Evolutionary conservation across 345 rosid genomes (phyloP), one percentile per base, ranked within the genome.

Genomic region (Salix koriyanagi): DNA sequence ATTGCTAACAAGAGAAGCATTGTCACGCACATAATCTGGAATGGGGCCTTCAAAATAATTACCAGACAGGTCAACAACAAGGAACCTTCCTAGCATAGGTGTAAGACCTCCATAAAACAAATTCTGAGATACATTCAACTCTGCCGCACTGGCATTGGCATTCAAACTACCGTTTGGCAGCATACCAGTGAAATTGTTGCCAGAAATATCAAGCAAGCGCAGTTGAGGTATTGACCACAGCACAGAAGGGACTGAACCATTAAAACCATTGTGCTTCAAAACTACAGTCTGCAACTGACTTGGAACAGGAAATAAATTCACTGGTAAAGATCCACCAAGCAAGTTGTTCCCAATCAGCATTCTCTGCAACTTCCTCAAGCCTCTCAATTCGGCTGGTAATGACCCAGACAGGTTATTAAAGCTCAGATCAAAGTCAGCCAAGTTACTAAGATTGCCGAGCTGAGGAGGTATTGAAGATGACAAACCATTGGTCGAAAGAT

Each of bases 381-480:
- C 88, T 74, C 85, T 80, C 76, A 93, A 84, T 36, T 91, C 90
- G 3, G 71, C 78, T 14, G 99, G 91, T 73, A 90, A 79, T 8
- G 85, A 83, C 66, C 99, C 96, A 26, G 91, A 84, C 71, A 96
- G 76, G 26, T 68, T 72, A 84, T 93, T 96, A 78, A 82, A 83
- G 86, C 94, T 89, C 75, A 96, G 91, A 91, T 96, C 99, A 84
- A 94, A 90, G 79, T 86, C 88, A 74, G 88, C 86, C 76, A 96
- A 86, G 78, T 79, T 86, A 44, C 34, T 67, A 69, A 96, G 97
- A 80, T 84, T 81, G 9, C 97, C 96, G 5, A 96, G 88, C 84
- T 90, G 86, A 15, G 89, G 68, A 79, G 99, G 97, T 79, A 94
- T 81, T 6, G 89, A 54, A 81, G 94, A 88, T 0, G 92, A 83